phyloP scores from a whole-genome alignment of 805 yeast species.

The Lipomyces mesembrius region DNA sequence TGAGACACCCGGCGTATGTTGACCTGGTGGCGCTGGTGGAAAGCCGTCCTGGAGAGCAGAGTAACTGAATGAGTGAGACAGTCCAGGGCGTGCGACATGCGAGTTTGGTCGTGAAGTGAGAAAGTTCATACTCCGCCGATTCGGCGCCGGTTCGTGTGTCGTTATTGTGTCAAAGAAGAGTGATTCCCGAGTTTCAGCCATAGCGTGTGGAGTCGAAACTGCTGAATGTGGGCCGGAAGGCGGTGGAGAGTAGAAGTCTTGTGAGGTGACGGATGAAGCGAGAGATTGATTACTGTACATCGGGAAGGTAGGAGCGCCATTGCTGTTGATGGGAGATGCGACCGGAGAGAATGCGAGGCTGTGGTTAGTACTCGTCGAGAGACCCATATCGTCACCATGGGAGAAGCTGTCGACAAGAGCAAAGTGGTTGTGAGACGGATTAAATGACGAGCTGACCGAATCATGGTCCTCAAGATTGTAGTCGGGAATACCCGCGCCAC shows the following conservation, averaged over 20 bases:
- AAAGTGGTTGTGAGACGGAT: conserved; percentile 21
- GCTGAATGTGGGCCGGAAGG: conserved; percentile 38
- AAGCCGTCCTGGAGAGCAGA: conserved; percentile 29
- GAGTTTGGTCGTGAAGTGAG: conserved; percentile 9
- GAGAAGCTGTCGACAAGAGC: conserved; percentile 22
- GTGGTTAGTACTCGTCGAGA: conserved; percentile 26
- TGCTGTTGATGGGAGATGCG: conserved; percentile 26
- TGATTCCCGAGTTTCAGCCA: conserved; percentile 37
- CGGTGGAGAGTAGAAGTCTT: conserved; percentile 40
- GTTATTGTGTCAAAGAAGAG: conserved; percentile 38
- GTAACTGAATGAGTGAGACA: conserved; percentile 29
- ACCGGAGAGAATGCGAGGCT: conserved; percentile 37
- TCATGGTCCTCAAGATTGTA: conserved; percentile 32
- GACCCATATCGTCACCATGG: conserved; percentile 48
- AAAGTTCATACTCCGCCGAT: conserved; percentile 27
- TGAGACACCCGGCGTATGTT: conserved; percentile 28
- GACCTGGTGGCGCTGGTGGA: conserved; percentile 33
- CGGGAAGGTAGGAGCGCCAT: conserved; percentile 15
- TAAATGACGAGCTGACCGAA: conserved; percentile 25
- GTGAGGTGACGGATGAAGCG: conserved; percentile 36
- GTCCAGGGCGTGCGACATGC: conserved; percentile 26
- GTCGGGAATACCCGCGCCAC: conserved; percentile 38
- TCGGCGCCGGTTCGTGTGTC: conserved; percentile 34
- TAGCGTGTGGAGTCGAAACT: conserved; percentile 39
- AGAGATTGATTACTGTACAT: conserved; percentile 29